Evolutionary conservation across 768 basidiomycete genomes (phyloP).

Genomic region (Suillus clintonianus): DNA sequence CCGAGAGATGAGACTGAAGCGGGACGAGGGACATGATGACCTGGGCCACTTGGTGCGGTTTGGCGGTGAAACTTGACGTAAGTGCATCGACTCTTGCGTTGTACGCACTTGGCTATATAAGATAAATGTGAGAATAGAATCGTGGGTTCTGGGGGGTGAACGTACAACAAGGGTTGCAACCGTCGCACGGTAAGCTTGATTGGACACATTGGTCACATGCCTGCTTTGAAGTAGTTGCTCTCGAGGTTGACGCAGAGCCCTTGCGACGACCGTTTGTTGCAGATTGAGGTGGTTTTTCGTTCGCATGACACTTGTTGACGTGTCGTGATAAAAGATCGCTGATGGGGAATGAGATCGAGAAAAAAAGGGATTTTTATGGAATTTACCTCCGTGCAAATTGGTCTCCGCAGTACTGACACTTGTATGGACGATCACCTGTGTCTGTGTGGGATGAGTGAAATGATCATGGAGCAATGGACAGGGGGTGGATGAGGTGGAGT

Average conservation of each 20-base stretch:
- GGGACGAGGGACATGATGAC: slow-evolving; percentile 49
- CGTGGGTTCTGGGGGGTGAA: slow-evolving; percentile 16
- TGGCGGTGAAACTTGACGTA: slow-evolving; percentile 84
- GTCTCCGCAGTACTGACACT: slow-evolving; percentile 85
- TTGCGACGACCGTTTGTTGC: slow-evolving; percentile 54
- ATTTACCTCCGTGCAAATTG: slow-evolving; percentile 81
- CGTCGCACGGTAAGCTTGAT: slow-evolving; percentile 74
- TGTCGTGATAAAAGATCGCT: slow-evolving; percentile 87
- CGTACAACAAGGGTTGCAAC: slow-evolving; percentile 76
- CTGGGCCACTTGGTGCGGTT: slow-evolving; percentile 76
- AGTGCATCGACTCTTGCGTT: slow-evolving; percentile 73
- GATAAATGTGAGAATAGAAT: slow-evolving; percentile 8
- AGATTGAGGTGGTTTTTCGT: slow-evolving; percentile 55
- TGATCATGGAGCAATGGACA: slow-evolving; percentile 14
- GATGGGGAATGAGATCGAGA: slow-evolving; percentile 5
- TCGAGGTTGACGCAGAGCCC: slow-evolving; percentile 63
- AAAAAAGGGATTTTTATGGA: slow-evolving; percentile 6
- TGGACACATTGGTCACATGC: slow-evolving; percentile 86
- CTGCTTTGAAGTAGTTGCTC: slow-evolving; percentile 79
- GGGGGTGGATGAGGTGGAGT: too few relatives aligned
- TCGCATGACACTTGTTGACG: slow-evolving; percentile 85
- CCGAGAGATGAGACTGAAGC: slow-evolving; percentile 30
- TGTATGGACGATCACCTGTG: slow-evolving; percentile 88
- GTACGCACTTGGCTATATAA: slow-evolving; percentile 67
- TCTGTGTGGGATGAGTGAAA: slow-evolving; percentile 45